Conservation (phyloP, 176 grass and related monocot species). For the Hordeum vulgare region MorexV3_pseudomolecules_assembly NC_058520.1:141627974-141628473, state of each 20-base stretch:
- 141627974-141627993: not conserved
- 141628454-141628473: not conserved
- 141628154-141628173: too few relatives aligned
- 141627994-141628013: not conserved
- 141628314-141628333: not conserved
- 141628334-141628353: not conserved
- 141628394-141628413: not conserved
- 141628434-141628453: not conserved
- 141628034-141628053: not conserved
- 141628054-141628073: not conserved
- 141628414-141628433: conserved; percentile 6
- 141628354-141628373: not conserved
- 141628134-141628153: too few relatives aligned
- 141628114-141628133: too few relatives aligned
- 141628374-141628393: not conserved
- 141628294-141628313: not conserved
- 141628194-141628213: conserved; percentile 95
- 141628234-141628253: conserved; percentile 92
- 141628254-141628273: conserved; percentile 82
- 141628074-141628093: not conserved
- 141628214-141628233: conserved; percentile 99
- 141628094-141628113: too few relatives aligned
- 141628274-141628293: not conserved
- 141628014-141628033: not conserved
- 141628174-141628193: too few relatives aligned